phyloP scores from a whole-genome alignment of 2,329 filamentous ascomycete genomes.

The Sporothrix pseudoabietina region DNA sequence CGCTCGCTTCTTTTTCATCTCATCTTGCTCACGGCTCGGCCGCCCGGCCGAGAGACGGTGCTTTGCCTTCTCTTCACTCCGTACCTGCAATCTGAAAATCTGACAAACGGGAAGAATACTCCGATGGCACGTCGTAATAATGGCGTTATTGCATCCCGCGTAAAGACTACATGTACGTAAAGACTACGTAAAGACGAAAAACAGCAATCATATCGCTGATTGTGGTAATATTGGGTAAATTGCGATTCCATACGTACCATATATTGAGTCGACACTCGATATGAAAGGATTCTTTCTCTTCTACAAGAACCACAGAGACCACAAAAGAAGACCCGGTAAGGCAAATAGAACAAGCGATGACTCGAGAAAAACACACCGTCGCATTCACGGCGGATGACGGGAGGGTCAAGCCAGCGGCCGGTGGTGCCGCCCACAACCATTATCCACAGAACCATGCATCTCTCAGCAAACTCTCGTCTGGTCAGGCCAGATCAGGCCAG shows the following conservation, averaged over 20 bases:
- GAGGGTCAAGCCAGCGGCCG: neutral
- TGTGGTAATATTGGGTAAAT: conserved; percentile 13
- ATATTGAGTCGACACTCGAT: neutral
- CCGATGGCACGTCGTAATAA: neutral
- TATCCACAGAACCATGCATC: neutral
- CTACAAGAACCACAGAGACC: neutral
- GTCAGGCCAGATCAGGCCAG: conserved; percentile 3
- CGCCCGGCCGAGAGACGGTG: conserved; percentile 15
- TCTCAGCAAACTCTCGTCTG: neutral
- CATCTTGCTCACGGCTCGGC: conserved; percentile 14
- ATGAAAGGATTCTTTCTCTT: neutral
- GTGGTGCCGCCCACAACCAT: neutral
- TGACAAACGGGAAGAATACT: neutral
- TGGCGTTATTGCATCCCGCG: neutral
- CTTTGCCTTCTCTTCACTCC: neutral
- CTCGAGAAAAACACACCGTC: neutral
- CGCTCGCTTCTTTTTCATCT: neutral
- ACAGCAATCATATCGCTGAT: neutral
- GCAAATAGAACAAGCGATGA: neutral
- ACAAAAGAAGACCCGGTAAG: conserved; percentile 8
- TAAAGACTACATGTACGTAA: neutral
- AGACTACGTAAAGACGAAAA: neutral
- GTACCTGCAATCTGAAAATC: neutral
- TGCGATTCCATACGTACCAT: neutral
- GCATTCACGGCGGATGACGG: conserved; percentile 5